Conservation (phyloP, 371 early-diverging fungal species). For the Rhizopus arrhizus region DNA sequence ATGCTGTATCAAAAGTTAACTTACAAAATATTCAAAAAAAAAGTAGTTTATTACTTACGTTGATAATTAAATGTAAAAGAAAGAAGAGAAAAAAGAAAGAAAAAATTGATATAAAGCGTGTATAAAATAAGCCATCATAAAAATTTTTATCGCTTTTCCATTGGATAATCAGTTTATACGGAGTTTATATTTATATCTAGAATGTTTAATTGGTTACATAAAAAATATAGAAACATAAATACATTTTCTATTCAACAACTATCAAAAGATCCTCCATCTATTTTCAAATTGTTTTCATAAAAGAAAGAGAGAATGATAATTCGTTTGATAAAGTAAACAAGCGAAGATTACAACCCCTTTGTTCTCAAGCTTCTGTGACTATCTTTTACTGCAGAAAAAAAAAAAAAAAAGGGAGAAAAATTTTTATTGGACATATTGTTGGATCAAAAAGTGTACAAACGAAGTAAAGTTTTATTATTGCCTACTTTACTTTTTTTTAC, state of each 20-base stretch:
- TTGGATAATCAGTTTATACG: neutral
- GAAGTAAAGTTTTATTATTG: neutral
- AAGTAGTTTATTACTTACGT: neutral
- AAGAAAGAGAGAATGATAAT: too few species aligned
- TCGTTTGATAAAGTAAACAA: too few species aligned
- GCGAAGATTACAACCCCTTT: too few species aligned
- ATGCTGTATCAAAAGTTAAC: slow-evolving; percentile 24
- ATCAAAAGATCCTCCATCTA: too few species aligned
- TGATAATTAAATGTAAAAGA: slow-evolving; percentile 1
- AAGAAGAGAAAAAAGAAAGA: slow-evolving; percentile 2
- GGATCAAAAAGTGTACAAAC: too few species aligned
- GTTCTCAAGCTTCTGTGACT: neutral
- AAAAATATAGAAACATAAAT: neutral
- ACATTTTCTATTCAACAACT: too few species aligned
- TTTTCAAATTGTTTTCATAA: too few species aligned
- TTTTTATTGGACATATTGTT: too few species aligned
- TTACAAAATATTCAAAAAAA: too few species aligned
- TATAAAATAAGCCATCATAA: slow-evolving; percentile 5
- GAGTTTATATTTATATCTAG: neutral
- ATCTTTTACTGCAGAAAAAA: neutral
- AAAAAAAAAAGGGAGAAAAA: neutral
- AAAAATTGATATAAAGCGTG: neutral
- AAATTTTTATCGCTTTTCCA: neutral
- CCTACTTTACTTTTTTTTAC: neutral
- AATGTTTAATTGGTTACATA: neutral